Percentiles rank a stretch among this genome's conserved stretches.
Evolutionary conservation across 2,329 filamentous ascomycete genomes (phyloP).

Genomic region (Zalaria sp.): DNA sequence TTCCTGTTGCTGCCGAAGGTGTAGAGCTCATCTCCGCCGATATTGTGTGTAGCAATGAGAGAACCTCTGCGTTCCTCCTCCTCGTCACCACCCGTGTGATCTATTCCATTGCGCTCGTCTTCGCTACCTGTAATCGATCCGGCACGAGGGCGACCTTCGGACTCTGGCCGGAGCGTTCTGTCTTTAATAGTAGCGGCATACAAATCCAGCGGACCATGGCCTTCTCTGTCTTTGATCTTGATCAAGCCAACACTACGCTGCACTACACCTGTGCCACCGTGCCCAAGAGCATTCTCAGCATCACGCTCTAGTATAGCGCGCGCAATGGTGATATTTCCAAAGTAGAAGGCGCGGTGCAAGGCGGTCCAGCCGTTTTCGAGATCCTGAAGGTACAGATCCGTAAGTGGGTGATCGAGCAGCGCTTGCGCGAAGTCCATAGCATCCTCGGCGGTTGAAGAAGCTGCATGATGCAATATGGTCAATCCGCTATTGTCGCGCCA

Average conservation of each 20-base stretch:
- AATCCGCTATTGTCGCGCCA: slow-evolving; percentile 68
- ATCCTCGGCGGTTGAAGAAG: slow-evolving; percentile 56
- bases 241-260: slow-evolving; percentile 61
- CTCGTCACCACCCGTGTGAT: slow-evolving; percentile 28
- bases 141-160: slow-evolving; percentile 17
- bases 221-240: slow-evolving; percentile 91
- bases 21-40: slow-evolving; percentile 72
- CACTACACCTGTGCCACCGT: slow-evolving; percentile 42
- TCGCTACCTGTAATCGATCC: slow-evolving; percentile 23
- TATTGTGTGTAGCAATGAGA: slow-evolving; percentile 7
- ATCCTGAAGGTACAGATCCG: slow-evolving; percentile 81
- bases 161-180: slow-evolving; percentile 41
- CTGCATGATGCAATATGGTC: slow-evolving; percentile 72
- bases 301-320: slow-evolving; percentile 70
- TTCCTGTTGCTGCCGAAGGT: slow-evolving; percentile 97
- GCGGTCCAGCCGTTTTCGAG: slow-evolving; percentile 92
- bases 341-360: slow-evolving; percentile 78
- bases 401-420: slow-evolving; percentile 65
- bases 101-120: slow-evolving; percentile 39
- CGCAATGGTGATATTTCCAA: slow-evolving; percentile 77
- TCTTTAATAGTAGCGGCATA: slow-evolving; percentile 78
- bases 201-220: slow-evolving; percentile 85
- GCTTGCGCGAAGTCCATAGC: slow-evolving; percentile 64
- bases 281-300: slow-evolving; percentile 48
- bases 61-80: slow-evolving; percentile 34